These are phyloP conservation scores for Trichoderma sp. DNA, from an alignment of 2,329 filamentous ascomycete genomes.

Conservation along the genomic window DNA sequence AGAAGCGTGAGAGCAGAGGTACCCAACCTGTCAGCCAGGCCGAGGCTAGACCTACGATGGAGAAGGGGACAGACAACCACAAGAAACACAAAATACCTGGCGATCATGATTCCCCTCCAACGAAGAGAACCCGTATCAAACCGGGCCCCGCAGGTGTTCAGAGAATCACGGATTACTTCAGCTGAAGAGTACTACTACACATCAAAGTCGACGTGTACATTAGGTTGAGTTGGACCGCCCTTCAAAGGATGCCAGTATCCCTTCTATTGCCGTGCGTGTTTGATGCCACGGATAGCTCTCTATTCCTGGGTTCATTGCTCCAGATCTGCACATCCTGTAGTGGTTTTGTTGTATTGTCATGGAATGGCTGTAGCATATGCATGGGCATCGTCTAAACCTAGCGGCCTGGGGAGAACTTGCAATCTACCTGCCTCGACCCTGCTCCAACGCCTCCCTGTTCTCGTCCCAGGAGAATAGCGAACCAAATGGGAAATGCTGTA, in stretches of 20 bases:
- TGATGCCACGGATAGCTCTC: not conserved
- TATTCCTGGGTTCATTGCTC: not conserved
- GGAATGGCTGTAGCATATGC: not conserved
- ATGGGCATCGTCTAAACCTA: not conserved
- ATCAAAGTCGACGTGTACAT: not conserved
- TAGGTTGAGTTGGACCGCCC: not conserved
- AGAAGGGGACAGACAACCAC: not conserved
- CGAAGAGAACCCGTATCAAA: not conserved
- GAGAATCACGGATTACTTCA: conserved; percentile 9
- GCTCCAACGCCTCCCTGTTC: conserved; percentile 60
- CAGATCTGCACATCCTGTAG: not conserved
- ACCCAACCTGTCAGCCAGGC: not conserved
- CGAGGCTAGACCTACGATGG: not conserved
- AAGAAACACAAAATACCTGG: conserved; percentile 20
- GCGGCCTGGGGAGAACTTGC: not conserved
- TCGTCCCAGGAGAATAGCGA: conserved; percentile 76
- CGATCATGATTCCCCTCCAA: not conserved
- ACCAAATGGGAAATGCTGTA: conserved; percentile 92
- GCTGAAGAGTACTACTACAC: not conserved
- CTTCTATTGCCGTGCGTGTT: not conserved
- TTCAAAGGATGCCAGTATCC: too few species aligned
- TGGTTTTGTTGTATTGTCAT: not conserved
- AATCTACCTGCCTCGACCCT: not conserved
- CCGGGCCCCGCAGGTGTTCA: not conserved
- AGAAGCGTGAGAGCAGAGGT: not conserved